These are phyloP conservation scores for Ambrosiella cleistominuta DNA, from an alignment of 2,329 filamentous ascomycete species.

Conservation along the genomic window DNA sequence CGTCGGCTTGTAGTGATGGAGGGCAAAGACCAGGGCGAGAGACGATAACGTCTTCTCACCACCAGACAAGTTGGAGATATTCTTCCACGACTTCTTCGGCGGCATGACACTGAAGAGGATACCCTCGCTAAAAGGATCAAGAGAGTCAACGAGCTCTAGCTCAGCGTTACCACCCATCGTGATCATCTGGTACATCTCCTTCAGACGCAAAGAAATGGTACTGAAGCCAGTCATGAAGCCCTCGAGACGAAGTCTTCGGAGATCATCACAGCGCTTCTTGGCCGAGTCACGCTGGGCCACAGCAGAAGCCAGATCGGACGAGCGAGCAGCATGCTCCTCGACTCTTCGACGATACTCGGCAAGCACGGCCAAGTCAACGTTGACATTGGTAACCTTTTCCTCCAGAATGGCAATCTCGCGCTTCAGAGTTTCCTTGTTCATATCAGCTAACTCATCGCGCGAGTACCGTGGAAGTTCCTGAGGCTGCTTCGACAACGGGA, in stretches of 20 bases:
- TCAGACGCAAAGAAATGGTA: constrained; percentile 79
- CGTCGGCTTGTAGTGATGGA: constrained; percentile 96
- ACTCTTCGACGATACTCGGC: constrained; percentile 75
- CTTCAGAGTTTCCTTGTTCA: constrained; percentile 44
- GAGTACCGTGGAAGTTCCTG: constrained; percentile 63
- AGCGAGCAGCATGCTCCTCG: constrained; percentile 63
- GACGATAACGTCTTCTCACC: constrained; percentile 94
- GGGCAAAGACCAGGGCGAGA: constrained; percentile 86
- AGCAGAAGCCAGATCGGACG: constrained; percentile 66
- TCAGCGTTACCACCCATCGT: constrained; percentile 98
- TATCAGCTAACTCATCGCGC: constrained; percentile 47
- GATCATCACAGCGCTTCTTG: constrained; percentile 83
- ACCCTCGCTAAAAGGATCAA: constrained; percentile 93
- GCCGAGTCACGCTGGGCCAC: constrained; percentile 64
- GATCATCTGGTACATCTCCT: constrained; percentile 99
- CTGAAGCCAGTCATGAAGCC: constrained; percentile 98
- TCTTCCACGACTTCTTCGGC: constrained; percentile 99
- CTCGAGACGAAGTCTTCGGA: constrained; percentile 75
- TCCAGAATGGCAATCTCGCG: constrained; percentile 45
- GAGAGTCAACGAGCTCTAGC: constrained; percentile 84
- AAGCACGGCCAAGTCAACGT: constrained; percentile 76
- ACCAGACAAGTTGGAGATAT: constrained; percentile 87
- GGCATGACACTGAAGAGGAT: constrained; percentile 98
- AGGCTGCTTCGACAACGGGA: constrained; percentile 19
- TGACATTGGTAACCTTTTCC: constrained; percentile 63